phyloP scores from a whole-genome alignment of 352 stramenopile genomes.

The Globisporangium carolinianum region DNA sequence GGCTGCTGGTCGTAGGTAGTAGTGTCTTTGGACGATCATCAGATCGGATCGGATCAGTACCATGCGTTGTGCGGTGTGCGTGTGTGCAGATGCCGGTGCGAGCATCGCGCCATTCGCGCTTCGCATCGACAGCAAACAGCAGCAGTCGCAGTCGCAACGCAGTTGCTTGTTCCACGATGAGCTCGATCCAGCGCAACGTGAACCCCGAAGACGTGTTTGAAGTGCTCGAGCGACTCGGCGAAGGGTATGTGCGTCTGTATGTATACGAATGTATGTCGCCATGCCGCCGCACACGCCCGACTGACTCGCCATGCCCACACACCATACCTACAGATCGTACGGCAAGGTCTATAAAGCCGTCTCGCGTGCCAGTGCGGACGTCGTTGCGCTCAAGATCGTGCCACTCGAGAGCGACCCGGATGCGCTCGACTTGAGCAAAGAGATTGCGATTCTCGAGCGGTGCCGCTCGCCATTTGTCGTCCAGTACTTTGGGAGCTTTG shows the following conservation, averaged over 20 bases:
- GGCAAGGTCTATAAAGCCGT: conserved; percentile 83
- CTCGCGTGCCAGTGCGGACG: conserved; percentile 39
- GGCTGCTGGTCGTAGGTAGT: too few relatives aligned
- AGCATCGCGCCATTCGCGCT: neutral
- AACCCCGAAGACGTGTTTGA: conserved; percentile 71
- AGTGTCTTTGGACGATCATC: too few relatives aligned
- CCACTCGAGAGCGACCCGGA: conserved; percentile 63
- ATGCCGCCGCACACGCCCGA: too few relatives aligned
- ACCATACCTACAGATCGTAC: conserved; percentile 37
- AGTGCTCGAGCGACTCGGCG: conserved; percentile 68
- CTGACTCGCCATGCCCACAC: too few relatives aligned
- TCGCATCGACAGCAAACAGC: neutral
- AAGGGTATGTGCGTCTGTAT: conserved; percentile 30
- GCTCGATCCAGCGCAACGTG: conserved; percentile 53
- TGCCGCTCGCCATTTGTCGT: conserved; percentile 81
- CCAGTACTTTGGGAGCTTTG: conserved; percentile 79
- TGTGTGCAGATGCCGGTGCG: too few relatives aligned
- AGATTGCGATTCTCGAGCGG: conserved; percentile 82
- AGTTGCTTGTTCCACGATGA: conserved; percentile 19
- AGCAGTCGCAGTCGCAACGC: neutral
- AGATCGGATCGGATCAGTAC: too few relatives aligned
- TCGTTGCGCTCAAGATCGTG: conserved; percentile 84
- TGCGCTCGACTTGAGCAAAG: conserved; percentile 61
- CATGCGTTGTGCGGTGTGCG: too few relatives aligned
- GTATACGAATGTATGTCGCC: too few relatives aligned